A percentile compares a stretch with the other conserved stretches of the same genome.
These are phyloP conservation scores for Geotrichum macrosporum DNA, from an alignment of 1,139 yeast species.

Conservation along the genomic window DNA sequence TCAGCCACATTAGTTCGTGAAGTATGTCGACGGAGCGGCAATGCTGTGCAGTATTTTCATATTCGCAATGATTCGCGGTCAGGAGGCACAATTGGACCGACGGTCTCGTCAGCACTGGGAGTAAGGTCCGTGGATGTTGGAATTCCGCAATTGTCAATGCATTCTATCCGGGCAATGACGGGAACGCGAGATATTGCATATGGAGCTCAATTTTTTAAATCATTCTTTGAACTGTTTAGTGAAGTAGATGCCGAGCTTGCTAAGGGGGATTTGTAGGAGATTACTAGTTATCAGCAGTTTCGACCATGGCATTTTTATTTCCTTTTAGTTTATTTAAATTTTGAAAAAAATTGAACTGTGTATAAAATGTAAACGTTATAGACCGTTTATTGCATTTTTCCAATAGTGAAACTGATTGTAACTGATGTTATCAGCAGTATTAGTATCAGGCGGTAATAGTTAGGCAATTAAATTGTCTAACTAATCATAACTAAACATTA, in stretches of 20 bases:
- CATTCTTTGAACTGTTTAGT: slow-evolving; percentile 61
- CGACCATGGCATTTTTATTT: no score
- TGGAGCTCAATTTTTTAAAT: slow-evolving; percentile 60
- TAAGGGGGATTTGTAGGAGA: slow-evolving; percentile 40
- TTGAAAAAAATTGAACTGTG: no score
- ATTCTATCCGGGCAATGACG: slow-evolving; percentile 69
- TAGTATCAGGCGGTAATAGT: no score
- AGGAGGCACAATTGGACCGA: slow-evolving; percentile 81
- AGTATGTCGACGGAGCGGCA: slow-evolving; percentile 48
- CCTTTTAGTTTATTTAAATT: no score
- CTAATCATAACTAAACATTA: no score
- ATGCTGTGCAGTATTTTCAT: slow-evolving; percentile 49
- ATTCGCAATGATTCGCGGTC: slow-evolving; percentile 65
- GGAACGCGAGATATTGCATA: slow-evolving; percentile 67
- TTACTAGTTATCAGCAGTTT: no score
- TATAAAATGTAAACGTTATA: no score
- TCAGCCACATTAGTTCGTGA: slow-evolving; percentile 59
- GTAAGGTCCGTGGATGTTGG: slow-evolving; percentile 75
- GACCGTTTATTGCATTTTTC: no score
- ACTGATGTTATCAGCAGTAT: no score
- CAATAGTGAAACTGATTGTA: no score
- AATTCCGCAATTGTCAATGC: slow-evolving; percentile 76
- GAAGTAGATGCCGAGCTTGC: slow-evolving; percentile 43
- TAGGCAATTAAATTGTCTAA: no score
- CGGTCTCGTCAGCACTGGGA: slow-evolving; percentile 59